A percentile compares a stretch with the other conserved stretches of the same genome.
Conservation (phyloP, 441 rosid species). For the Aleurites moluccanus region DNA sequence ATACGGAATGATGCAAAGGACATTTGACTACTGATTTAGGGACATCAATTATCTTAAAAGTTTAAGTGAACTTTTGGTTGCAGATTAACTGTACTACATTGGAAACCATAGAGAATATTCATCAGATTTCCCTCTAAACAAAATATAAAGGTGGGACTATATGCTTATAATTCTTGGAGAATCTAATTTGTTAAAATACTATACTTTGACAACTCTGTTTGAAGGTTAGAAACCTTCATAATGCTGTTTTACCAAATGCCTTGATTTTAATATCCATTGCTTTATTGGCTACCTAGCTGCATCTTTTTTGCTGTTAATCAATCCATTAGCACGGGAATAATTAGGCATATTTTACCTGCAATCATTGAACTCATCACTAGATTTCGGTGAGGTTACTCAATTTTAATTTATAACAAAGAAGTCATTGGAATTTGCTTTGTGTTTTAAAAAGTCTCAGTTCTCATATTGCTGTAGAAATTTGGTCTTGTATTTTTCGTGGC, state of each 20-base stretch:
- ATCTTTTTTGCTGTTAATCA: neutral
- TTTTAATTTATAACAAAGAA: neutral
- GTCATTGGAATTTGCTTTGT: neutral
- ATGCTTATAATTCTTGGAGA: neutral
- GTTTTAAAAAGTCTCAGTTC: neutral
- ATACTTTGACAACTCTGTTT: neutral
- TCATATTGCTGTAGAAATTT: neutral
- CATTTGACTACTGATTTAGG: neutral
- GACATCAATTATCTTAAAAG: neutral
- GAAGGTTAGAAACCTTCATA: neutral
- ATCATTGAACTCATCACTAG: neutral
- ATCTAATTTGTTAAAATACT: neutral
- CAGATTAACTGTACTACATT: neutral
- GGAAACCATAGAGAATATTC: neutral
- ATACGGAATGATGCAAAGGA: neutral
- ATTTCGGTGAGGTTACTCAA: neutral
- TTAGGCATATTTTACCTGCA: neutral
- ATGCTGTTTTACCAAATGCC: constrained; percentile 4
- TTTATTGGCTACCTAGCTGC: too few relatives aligned
- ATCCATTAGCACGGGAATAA: neutral
- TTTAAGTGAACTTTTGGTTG: neutral
- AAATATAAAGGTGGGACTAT: neutral
- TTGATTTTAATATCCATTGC: neutral
- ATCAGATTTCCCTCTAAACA: neutral
- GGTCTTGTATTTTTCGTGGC: neutral